Percentiles rank a stretch among this genome's conserved stretches.
These are phyloP conservation scores for Madurella fahalii DNA, from an alignment of 2,329 filamentous ascomycete genomes.

Conservation along the genomic window DNA sequence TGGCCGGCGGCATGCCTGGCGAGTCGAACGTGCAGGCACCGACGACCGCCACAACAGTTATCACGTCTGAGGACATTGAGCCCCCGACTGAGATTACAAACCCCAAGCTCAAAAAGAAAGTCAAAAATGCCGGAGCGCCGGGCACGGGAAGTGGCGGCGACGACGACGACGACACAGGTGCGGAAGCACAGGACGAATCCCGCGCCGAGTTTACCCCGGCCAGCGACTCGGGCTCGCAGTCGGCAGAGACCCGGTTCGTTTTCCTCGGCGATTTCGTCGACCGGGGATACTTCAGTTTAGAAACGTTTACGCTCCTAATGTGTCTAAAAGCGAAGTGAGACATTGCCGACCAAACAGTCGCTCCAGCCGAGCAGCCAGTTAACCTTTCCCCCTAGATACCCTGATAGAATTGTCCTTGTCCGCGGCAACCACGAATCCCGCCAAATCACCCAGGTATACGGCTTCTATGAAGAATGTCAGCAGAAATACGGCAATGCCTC, in stretches of 20 bases:
- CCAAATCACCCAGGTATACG: slow-evolving; percentile 97
- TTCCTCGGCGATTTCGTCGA: slow-evolving; percentile 90
- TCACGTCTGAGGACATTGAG: slow-evolving; percentile 88
- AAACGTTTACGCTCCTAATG: slow-evolving; percentile 95
- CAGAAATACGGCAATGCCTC: slow-evolving; percentile 98
- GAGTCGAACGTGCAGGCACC: slow-evolving; percentile 67
- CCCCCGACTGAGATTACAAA: slow-evolving; percentile 85
- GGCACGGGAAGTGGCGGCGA: slow-evolving; percentile 47
- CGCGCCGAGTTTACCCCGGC: slow-evolving; percentile 40
- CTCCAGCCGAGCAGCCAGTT: background rate
- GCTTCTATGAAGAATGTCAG: slow-evolving; percentile 97
- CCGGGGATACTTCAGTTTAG: slow-evolving; percentile 93
- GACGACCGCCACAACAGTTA: slow-evolving; percentile 66
- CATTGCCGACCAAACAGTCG: slow-evolving; percentile 5
- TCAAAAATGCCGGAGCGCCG: slow-evolving; percentile 59
- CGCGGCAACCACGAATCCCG: slow-evolving; percentile 97
- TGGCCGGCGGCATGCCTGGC: slow-evolving; percentile 94
- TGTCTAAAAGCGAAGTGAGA: slow-evolving; percentile 75
- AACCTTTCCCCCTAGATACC: slow-evolving; percentile 63
- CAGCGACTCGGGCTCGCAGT: slow-evolving; percentile 40
- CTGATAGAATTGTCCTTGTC: slow-evolving; percentile 90
- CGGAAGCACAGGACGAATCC: slow-evolving; percentile 32
- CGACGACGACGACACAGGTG: slow-evolving; percentile 28
- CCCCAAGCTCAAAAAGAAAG: slow-evolving; percentile 80
- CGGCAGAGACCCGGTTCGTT: slow-evolving; percentile 54